These are phyloP conservation scores for Cinchona pubescens DNA, from an alignment of 257 asterid species.

Conservation along the genomic window DNA sequence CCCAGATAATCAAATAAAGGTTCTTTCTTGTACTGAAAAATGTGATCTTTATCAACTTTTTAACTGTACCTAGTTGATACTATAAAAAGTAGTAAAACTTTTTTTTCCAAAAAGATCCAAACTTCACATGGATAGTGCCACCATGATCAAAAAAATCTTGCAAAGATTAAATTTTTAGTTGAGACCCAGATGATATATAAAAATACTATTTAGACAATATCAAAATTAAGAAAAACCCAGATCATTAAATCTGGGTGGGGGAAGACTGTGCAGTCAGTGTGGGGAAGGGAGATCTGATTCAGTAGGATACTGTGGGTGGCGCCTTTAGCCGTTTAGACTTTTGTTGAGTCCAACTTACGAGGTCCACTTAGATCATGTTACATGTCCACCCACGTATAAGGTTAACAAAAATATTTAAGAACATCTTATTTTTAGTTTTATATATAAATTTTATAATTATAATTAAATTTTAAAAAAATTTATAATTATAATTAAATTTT, in stretches of 20 bases:
- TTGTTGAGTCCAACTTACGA: constrained; percentile 1
- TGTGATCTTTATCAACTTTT: no score
- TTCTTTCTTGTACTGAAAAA: constrained; percentile 11
- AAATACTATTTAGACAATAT: not conserved
- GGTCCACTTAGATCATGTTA: not conserved
- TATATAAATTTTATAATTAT: no score
- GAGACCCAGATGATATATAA: not conserved
- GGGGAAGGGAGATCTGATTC: not conserved
- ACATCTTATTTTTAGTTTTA: no score
- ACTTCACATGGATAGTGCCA: constrained; percentile 10
- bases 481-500: no score
- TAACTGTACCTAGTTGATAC: not conserved
- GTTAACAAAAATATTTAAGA: no score
- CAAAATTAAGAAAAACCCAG: not conserved
- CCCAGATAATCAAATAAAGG: constrained; percentile 13
- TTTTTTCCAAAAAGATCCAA: constrained; percentile 8
- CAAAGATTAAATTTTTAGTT: constrained; percentile 5
- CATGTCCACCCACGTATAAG: not conserved
- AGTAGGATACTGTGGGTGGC: not conserved
- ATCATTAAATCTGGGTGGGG: not conserved
- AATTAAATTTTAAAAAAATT: no score
- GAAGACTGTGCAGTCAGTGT: not conserved
- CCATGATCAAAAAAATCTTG: not conserved
- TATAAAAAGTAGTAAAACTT: constrained; percentile 2
- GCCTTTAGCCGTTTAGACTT: no score